Percentiles rank a stretch among this genome's conserved stretches.
Conservation (phyloP, 2,329 filamentous ascomycete genomes). For the Xylariaceae sp. region DNA sequence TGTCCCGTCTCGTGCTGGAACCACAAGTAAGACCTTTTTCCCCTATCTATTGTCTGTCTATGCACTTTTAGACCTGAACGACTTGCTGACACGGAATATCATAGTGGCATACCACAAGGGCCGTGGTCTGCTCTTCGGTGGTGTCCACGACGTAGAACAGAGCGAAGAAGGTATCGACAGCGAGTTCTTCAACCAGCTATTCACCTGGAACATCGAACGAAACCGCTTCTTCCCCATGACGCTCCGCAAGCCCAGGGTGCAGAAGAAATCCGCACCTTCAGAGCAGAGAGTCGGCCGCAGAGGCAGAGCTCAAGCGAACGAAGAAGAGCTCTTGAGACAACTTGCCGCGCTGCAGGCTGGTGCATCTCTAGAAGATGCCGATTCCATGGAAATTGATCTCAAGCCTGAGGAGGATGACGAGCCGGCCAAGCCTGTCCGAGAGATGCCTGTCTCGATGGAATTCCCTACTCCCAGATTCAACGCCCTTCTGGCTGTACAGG, state of each 20-base stretch:
- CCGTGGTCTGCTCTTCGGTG: conserved; percentile 86
- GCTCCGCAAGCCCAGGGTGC: conserved; percentile 67
- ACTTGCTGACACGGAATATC: background rate
- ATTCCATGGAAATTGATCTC: conserved; percentile 40
- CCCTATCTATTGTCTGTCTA: background rate
- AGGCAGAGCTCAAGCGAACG: conserved; percentile 79
- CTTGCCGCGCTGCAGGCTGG: conserved; percentile 79
- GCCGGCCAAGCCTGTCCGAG: conserved; percentile 53
- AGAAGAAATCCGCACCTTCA: conserved; percentile 54
- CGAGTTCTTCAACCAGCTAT: conserved; percentile 91
- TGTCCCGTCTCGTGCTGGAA: conserved; percentile 74
- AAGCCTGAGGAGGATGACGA: conserved; percentile 50
- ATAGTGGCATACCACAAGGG: conserved; percentile 81
- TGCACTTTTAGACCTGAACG: too few relatives aligned
- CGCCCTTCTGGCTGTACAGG: conserved; percentile 81
- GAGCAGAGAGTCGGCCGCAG: conserved; percentile 57
- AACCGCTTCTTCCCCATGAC: conserved; percentile 88
- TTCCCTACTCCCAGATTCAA: conserved; percentile 91
- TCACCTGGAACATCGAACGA: conserved; percentile 90
- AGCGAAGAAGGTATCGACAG: conserved; percentile 94
- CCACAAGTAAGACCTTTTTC: conserved; percentile 51
- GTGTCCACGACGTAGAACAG: conserved; percentile 87
- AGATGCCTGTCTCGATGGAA: conserved; percentile 67
- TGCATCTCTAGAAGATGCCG: conserved; percentile 51
- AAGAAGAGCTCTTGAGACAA: conserved; percentile 84